Evolutionary conservation across 164 flowering plant species (phyloP).

Genomic region (Liquidambar formosana): DNA sequence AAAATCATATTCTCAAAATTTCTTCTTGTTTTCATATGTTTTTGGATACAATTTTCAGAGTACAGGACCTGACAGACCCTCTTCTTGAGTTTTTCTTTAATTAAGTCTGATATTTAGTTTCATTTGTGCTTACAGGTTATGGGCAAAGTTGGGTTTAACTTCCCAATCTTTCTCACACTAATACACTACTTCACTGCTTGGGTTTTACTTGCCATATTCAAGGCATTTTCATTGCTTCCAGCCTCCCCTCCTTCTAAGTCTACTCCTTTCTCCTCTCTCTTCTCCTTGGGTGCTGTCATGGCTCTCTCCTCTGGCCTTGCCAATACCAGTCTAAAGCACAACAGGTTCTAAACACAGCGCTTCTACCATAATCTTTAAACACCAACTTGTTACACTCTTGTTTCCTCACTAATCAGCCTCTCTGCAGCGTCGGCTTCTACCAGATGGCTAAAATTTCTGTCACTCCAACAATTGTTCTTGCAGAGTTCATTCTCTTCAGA

Average conservation of each 20-base stretch:
- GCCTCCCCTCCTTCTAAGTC: slow-evolving; percentile 71
- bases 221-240: slow-evolving; percentile 63
- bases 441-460: slow-evolving; percentile 91
- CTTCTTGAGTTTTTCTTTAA: too few relatives aligned
- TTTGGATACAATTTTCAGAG: too few relatives aligned
- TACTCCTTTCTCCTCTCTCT: slow-evolving; percentile 73
- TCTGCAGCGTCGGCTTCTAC: slow-evolving; percentile 79
- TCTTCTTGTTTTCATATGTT: too few relatives aligned
- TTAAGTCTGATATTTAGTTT: neutral
- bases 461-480: slow-evolving; percentile 78
- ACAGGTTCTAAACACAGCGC: slow-evolving; percentile 45
- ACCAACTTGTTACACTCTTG: neutral
- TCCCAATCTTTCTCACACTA: slow-evolving; percentile 78
- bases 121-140: slow-evolving; percentile 52
- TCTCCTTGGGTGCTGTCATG: slow-evolving; percentile 72
- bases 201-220: slow-evolving; percentile 68
- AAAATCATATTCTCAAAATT: too few relatives aligned
- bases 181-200: slow-evolving; percentile 72
- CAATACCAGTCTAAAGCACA: slow-evolving; percentile 69
- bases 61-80: too few relatives aligned
- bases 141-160: slow-evolving; percentile 80
- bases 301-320: slow-evolving; percentile 81
- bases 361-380: neutral
- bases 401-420: slow-evolving; percentile 6
- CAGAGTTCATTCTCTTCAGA: slow-evolving; percentile 65